Conservation (phyloP, 1,284 basidiomycete species). For the Pseudozyma sp. region DNA sequence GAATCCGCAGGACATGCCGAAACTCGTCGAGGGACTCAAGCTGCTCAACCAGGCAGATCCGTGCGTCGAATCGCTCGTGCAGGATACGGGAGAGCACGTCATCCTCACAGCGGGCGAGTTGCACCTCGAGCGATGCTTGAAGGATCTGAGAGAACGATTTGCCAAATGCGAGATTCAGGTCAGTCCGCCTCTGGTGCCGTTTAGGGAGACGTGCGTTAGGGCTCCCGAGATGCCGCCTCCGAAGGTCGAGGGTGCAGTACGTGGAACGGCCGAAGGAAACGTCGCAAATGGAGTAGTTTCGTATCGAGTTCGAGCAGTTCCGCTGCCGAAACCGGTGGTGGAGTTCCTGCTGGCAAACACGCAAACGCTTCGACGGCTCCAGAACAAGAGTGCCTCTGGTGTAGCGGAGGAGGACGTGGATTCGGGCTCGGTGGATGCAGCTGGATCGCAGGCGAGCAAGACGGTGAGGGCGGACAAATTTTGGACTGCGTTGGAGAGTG, state of each 20-base stretch:
- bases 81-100: constrained; percentile 96
- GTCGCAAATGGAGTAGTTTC: constrained; percentile 80
- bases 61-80: constrained; percentile 95
- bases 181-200: constrained; percentile 96
- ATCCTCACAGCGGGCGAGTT: constrained; percentile 96
- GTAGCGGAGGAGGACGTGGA: constrained; percentile 28
- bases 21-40: constrained; percentile 86
- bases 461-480: constrained; percentile 74
- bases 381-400: constrained; percentile 57
- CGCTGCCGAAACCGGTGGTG: constrained; percentile 78
- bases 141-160: constrained; percentile 93
- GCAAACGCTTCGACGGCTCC: constrained; percentile 69
- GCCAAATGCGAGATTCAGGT: constrained; percentile 91
- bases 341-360: constrained; percentile 83
- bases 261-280: constrained; percentile 82
- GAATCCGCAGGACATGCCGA: constrained; percentile 87
- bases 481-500: constrained; percentile 79
- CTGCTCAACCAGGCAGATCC: constrained; percentile 95
- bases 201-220: constrained; percentile 88
- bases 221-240: constrained; percentile 83
- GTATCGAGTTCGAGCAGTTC: constrained; percentile 85
- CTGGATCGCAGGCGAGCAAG: constrained; percentile 41
- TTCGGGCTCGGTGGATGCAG: constrained; percentile 28
- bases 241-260: constrained; percentile 78
- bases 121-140: constrained; percentile 95